Conservation (phyloP, 139 green algal species). For the Chlorokybus atmophyticus region DNA sequence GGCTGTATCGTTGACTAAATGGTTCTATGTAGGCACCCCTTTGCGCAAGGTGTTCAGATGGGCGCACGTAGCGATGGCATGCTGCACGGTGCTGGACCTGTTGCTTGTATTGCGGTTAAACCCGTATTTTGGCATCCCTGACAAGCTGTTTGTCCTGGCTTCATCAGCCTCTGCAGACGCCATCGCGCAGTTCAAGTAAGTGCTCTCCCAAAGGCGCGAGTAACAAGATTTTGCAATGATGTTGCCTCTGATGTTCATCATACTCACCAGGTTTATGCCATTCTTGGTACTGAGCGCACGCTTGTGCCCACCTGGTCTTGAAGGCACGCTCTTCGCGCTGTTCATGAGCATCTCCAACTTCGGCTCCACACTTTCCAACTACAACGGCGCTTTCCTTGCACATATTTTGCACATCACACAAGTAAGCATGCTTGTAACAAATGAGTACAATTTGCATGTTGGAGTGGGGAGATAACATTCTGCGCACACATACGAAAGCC, state of each 20-base stretch:
- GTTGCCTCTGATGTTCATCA: background rate
- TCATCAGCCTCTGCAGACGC: constrained; percentile 3
- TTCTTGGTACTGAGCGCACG: constrained; percentile 80
- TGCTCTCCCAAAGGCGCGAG: background rate
- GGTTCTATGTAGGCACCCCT: background rate
- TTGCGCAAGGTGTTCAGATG: background rate
- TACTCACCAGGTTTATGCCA: constrained; percentile 68
- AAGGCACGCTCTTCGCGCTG: constrained; percentile 92
- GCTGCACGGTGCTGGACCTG: constrained; percentile 6
- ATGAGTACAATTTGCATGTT: no score
- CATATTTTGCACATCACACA: background rate
- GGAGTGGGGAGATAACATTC: no score
- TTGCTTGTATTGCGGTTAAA: constrained; percentile 14
- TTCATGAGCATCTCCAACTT: constrained; percentile 83
- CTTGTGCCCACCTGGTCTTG: constrained; percentile 50
- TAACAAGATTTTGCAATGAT: background rate
- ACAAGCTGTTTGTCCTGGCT: constrained; percentile 11
- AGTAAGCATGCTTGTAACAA: background rate
- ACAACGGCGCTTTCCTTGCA: constrained; percentile 14
- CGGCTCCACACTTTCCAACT: constrained; percentile 9
- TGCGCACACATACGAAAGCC: no score
- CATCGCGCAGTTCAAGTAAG: constrained; percentile 18
- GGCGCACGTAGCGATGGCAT: constrained; percentile 9
- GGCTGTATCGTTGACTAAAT: background rate
- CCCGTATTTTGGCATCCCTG: constrained; percentile 9